Conservation (phyloP, 768 basidiomycete species). For the Porphyrellus cyaneotinctus region DNA sequence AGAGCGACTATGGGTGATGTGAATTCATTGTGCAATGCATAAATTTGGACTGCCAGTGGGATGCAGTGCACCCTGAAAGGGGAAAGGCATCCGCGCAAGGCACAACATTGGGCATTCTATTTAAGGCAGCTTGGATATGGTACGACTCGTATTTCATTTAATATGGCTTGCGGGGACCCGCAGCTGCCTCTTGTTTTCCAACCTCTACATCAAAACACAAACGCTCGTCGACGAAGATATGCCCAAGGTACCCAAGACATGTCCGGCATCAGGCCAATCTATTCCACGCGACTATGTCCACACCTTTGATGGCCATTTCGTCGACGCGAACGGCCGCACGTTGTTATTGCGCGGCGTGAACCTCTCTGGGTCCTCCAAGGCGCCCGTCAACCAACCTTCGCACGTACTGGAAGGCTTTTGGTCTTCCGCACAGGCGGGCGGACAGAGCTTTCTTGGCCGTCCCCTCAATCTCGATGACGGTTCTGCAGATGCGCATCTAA, state of each 20-base stretch:
- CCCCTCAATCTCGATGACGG: slow-evolving; percentile 85
- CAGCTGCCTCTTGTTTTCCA: neutral
- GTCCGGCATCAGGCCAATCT: slow-evolving; percentile 16
- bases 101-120: too few species aligned
- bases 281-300: slow-evolving; percentile 44
- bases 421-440: slow-evolving; percentile 69
- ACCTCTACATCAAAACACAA: neutral
- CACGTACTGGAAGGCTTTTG: slow-evolving; percentile 74
- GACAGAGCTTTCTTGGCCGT: slow-evolving; percentile 66
- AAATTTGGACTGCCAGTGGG: neutral
- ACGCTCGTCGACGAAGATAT: slow-evolving; percentile 9
- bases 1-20: neutral
- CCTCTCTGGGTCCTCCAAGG: slow-evolving; percentile 84
- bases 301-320: slow-evolving; percentile 64
- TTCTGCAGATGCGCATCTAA: slow-evolving; percentile 79
- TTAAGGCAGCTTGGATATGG: slow-evolving; percentile 15
- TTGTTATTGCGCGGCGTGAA: slow-evolving; percentile 92
- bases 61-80: too few species aligned
- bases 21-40: neutral
- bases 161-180: neutral
- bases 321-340: slow-evolving; percentile 71
- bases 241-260: slow-evolving; percentile 20
- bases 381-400: slow-evolving; percentile 67
- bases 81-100: too few species aligned
- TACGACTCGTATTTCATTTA: slow-evolving; percentile 15